A percentile compares a stretch with the other conserved stretches of the same genome.
phyloP scores from a whole-genome alignment of 1,284 basidiomycete species.

The Sporisorium reilianum region DNA sequence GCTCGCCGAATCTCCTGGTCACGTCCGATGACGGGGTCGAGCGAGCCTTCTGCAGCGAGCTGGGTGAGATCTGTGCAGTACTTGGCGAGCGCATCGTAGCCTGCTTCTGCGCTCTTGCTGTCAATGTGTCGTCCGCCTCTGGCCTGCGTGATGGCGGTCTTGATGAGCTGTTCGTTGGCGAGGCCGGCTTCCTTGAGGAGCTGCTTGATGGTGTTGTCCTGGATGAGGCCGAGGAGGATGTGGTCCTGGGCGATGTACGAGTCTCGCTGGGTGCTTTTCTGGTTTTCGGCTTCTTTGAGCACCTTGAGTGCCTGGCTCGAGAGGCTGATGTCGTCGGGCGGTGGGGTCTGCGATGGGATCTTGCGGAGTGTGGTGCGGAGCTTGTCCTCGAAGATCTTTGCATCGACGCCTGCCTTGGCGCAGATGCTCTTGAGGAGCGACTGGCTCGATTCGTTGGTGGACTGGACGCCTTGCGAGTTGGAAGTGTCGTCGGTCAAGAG shows the following conservation, averaged over 20 bases:
- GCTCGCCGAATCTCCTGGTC: conserved; percentile 67
- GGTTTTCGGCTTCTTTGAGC: conserved; percentile 60
- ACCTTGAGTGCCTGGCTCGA: conserved; percentile 58
- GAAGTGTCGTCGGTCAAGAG: conserved; percentile 74
- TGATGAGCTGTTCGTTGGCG: conserved; percentile 78
- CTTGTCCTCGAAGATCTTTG: conserved; percentile 64
- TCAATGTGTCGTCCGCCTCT: conserved; percentile 85
- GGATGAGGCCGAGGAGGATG: conserved; percentile 80
- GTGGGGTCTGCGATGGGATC: conserved; percentile 64
- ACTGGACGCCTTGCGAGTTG: conserved; percentile 58
- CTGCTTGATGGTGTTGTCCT: conserved; percentile 77
- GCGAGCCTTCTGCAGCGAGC: conserved; percentile 71
- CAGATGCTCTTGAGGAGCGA: conserved; percentile 82
- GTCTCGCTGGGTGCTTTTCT: conserved; percentile 76
- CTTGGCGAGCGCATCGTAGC: conserved; percentile 69
- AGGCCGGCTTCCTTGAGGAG: conserved; percentile 82
- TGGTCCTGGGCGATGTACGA: conserved; percentile 93
- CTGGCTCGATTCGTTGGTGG: conserved; percentile 67
- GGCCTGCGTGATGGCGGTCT: conserved; percentile 82
- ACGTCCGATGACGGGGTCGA: conserved; percentile 75
- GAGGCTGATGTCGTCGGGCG: conserved; percentile 64
- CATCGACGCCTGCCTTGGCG: conserved; percentile 81
- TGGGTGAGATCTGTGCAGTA: conserved; percentile 74
- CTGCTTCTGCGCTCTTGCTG: conserved; percentile 76
- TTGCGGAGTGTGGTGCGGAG: conserved; percentile 61